Base-by-base conservation (phyloP, 345 rosid genomes). In the Syzygium oleosum region DNA sequence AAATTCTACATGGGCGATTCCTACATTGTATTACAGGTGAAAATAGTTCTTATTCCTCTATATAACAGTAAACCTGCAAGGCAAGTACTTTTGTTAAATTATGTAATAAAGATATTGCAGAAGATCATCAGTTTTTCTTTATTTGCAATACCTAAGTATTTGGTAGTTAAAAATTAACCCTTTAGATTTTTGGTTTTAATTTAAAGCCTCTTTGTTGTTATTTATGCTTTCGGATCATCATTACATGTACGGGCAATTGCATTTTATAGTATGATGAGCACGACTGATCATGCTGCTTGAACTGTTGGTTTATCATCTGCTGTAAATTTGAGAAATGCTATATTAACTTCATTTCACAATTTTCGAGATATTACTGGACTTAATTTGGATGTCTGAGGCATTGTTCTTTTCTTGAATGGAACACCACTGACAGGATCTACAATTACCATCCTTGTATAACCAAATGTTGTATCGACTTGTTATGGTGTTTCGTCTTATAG, bases 1-100 rank as follows among this genome's bases (percentile, higher is more conserved):
- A 98, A 96, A 88, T 98, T 98, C 92, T 96, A 96, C 90, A 94
- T 93, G 95, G 99, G 99, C 78, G 99, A 98, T 93, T 92, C 93
- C 55, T 98, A 98, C 94, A 95, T 98, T 90, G 90, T 98, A 85
- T 95, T 98, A 91, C 98, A 96, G 99, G 99, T 97, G 68, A 51
- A 80, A 49, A 29, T 19, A 34, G 38, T 84, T 65, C 34, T 84
- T 84, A 25, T 27, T 52, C 86, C 63, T 63, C 51, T 2, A 2
- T 38, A 59, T 56, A 34, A 29, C 5, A 3, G 73, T 73, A 25
- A 78, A 61, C 58, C 46, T 3, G 38, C 58, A 55, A 53, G 43
- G 14, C 8, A 12, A 84, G 68, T 51, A 55, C n/a, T 84, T 84
- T 12, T 84, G 54, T 29, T 51, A 38, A 52, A 25, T 63, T 46